Base-by-base conservation (phyloP, 495 filamentous ascomycete genomes). In the Pyrenula massariospora region DNA sequence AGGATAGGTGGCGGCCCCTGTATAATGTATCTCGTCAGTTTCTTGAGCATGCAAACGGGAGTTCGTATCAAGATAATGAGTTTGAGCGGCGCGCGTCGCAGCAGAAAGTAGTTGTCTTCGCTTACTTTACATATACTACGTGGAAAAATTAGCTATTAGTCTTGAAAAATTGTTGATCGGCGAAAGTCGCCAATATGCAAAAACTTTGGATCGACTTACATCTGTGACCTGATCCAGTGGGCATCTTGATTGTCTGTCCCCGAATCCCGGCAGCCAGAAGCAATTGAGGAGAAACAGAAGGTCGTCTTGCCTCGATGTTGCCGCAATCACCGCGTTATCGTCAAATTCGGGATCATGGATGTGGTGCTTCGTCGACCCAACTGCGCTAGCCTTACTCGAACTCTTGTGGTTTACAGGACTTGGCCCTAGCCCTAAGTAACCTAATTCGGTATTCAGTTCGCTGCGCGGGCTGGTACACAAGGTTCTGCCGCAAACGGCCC, bases 91-190 rank as follows among this genome's bases (percentile, higher is more conserved):
- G 22, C 56, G 50, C 52, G 19, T 24, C 59, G 31, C 58, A 54
- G 50, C 59, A 56, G 50, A 61, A n/a, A n/a, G 51, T 22, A 24
- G 49, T 56, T 24, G n/a, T 23, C 12, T 2, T 23, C 56, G 86
- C 87, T 88, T 77, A 91, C 89, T 94, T 93, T 71, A 94, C 90
- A 70, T 93, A 95, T 76, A 95, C 87, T 93, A 19, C 68, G 59
- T 57, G 52, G 63, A 56, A 59, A 60, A 57, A 59, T 31, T 59
- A 53, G 66, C 75, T 70, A 77, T 72, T 64, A 61, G 47, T 24
- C 19, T 60, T 51, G 52, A 53, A 60, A 55, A 60, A 48, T 54
- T 49, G 10, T 59, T 47, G 56, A 58, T 53, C 49, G 21, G 42
- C 22, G 21, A 19, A 62, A 31, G 54, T 58, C 36, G 31, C 53